Evolutionary conservation across 202 grass and related monocot genomes (phyloP).

Genomic region (Panicum hallii): DNA sequence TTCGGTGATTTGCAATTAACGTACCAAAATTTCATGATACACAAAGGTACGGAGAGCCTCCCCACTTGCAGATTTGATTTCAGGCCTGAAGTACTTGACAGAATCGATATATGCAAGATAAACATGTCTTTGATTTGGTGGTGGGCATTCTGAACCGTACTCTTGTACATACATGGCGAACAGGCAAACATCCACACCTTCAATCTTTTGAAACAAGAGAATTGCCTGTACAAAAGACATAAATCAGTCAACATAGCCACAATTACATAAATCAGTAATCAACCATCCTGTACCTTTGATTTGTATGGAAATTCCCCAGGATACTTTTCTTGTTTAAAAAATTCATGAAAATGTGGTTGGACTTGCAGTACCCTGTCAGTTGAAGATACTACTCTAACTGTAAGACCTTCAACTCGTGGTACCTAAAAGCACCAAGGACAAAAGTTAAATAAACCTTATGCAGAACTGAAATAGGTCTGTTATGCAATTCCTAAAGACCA

Average conservation of each 20-base stretch:
- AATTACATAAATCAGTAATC: conserved; percentile 20
- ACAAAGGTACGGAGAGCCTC: conserved; percentile 92
- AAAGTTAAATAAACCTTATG: conserved; percentile 36
- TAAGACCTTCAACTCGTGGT: conserved; percentile 81
- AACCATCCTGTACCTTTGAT: conserved; percentile 69
- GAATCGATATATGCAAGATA: conserved; percentile 99
- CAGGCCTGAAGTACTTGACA: conserved; percentile 90
- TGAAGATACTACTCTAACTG: conserved; percentile 85
- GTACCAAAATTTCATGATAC: conserved; percentile 98
- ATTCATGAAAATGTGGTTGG: conserved; percentile 64
- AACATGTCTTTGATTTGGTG: conserved; percentile 82
- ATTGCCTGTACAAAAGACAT: conserved; percentile 66
- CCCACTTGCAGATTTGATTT: conserved; percentile 83
- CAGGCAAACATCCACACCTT: conserved; percentile 94
- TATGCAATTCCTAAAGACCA: conserved; percentile 11
- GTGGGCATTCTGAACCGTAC: conserved; percentile 78
- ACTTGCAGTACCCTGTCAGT: conserved; percentile 72
- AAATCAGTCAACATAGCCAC: conserved; percentile 17
- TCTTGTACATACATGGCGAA: conserved; percentile 99
- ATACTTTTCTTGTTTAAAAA: conserved; percentile 85
- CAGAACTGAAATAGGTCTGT: conserved; percentile 28
- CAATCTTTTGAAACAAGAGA: conserved; percentile 92
- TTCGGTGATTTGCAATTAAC: conserved; percentile 39
- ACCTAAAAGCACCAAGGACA: conserved; percentile 69
- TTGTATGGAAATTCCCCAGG: conserved; percentile 87